Percentiles rank a stretch among this genome's conserved stretches.
phyloP scores from a whole-genome alignment of 805 yeast species.

The Komagataella populi region DNA sequence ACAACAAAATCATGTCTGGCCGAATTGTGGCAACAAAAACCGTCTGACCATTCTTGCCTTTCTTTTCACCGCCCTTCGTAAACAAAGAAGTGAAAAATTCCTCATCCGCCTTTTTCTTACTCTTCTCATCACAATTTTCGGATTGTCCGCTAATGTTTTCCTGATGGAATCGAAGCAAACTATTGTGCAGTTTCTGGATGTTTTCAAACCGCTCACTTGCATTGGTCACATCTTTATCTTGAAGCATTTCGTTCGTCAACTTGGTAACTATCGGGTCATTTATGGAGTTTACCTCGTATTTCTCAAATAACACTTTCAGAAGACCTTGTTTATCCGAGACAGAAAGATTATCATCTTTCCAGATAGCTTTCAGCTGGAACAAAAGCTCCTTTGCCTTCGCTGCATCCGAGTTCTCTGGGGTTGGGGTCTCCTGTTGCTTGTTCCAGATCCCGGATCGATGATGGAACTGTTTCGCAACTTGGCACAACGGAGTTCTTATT shows the following conservation, averaged over 20 bases:
- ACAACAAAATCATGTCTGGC: conserved; percentile 1
- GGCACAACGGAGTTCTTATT: background rate
- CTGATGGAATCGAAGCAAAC: background rate
- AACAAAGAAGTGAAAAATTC: background rate
- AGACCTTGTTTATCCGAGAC: background rate
- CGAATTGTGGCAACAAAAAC: background rate
- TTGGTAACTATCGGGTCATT: conserved; percentile 1
- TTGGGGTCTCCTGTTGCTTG: background rate
- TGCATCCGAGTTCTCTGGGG: background rate
- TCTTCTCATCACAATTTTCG: background rate
- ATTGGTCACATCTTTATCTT: background rate
- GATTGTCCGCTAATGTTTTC: background rate
- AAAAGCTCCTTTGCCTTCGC: background rate
- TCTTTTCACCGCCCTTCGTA: background rate
- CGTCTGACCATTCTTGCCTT: background rate
- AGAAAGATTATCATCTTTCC: conserved; percentile 1
- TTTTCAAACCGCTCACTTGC: conserved; percentile 1
- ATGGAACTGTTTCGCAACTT: background rate
- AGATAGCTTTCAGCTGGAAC: background rate
- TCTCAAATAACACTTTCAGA: background rate
- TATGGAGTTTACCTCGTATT: background rate
- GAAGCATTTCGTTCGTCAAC: background rate
- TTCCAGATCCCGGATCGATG: background rate
- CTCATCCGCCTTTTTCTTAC: background rate
- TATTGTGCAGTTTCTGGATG: conserved; percentile 1